Conservation (phyloP, 1,139 yeast species). For the Magnusiomyces clavatus region DNA sequence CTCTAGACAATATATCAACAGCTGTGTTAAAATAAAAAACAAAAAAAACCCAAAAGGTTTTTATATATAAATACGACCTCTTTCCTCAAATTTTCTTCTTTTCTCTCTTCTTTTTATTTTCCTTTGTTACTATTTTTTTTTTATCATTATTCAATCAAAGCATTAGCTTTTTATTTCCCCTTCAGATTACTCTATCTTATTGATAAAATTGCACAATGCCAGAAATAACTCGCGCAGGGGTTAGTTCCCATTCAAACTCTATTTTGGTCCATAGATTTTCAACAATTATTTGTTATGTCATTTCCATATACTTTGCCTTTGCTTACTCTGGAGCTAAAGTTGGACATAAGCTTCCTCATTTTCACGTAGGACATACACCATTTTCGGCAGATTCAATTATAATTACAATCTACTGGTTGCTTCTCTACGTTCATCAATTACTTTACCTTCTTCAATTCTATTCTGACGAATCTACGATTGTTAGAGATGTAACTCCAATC, state of each 20-base stretch:
- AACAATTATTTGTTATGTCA: slow-evolving; percentile 42
- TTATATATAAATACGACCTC: too few species aligned
- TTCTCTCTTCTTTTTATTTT: too few species aligned
- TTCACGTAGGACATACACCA: slow-evolving; percentile 50
- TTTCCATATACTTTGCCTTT: slow-evolving; percentile 49
- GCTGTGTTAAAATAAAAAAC: too few species aligned
- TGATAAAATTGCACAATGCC: too few species aligned
- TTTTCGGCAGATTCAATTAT: slow-evolving; percentile 55
- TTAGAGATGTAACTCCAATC: slow-evolving; percentile 34
- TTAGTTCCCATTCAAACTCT: slow-evolving; percentile 6
- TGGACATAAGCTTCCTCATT: slow-evolving; percentile 35
- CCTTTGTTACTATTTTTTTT: too few species aligned
- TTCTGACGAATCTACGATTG: slow-evolving; percentile 35
- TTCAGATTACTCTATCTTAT: too few species aligned
- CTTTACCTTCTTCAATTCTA: slow-evolving; percentile 47
- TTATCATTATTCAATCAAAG: too few species aligned
- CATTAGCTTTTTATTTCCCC: too few species aligned
- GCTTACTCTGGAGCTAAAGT: slow-evolving; percentile 47
- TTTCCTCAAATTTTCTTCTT: too few species aligned
- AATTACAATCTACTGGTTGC: slow-evolving; percentile 50
- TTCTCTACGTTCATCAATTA: slow-evolving; percentile 47
- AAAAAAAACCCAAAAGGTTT: too few species aligned
- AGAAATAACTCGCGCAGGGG: slow-evolving; percentile 1
- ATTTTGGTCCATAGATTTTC: slow-evolving; percentile 37
- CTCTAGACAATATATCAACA: too few species aligned